Evolutionary conservation across 2,329 filamentous ascomycete genomes (phyloP).

Genomic region (Botrytis paeoniae): DNA sequence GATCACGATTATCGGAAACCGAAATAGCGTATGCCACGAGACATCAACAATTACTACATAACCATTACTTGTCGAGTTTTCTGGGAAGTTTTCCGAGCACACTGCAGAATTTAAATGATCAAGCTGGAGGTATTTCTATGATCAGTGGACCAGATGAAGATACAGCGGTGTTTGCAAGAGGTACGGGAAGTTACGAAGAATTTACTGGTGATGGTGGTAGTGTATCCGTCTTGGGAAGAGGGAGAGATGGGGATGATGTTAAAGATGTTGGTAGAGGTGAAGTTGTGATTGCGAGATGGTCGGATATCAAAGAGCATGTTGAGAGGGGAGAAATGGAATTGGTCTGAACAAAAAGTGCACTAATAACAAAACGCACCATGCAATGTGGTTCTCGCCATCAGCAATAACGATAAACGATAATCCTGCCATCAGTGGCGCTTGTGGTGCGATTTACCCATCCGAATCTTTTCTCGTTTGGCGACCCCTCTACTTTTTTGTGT

Average conservation of each 20-base stretch:
- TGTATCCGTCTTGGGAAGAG: constrained; percentile 74
- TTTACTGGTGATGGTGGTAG: constrained; percentile 68
- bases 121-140: constrained; percentile 87
- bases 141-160: constrained; percentile 82
- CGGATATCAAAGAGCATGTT: constrained; percentile 38
- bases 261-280: constrained; percentile 47
- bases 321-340: constrained; percentile 24
- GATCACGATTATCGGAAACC: constrained; percentile 65
- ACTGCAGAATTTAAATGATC: constrained; percentile 85
- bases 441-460: not conserved
- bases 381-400: too few species aligned
- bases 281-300: constrained; percentile 38
- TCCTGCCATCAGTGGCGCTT: not conserved
- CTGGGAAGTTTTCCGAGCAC: constrained; percentile 74
- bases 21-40: constrained; percentile 81
- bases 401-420: not conserved
- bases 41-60: constrained; percentile 79
- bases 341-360: constrained; percentile 27
- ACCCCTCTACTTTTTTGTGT: not conserved
- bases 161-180: constrained; percentile 78
- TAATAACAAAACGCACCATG: not conserved
- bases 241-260: constrained; percentile 60
- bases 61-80: constrained; percentile 84
- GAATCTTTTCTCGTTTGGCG: not conserved
- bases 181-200: constrained; percentile 57